Base-by-base conservation (phyloP, 345 rosid genomes). In the Ailanthus altissimus region DNA sequence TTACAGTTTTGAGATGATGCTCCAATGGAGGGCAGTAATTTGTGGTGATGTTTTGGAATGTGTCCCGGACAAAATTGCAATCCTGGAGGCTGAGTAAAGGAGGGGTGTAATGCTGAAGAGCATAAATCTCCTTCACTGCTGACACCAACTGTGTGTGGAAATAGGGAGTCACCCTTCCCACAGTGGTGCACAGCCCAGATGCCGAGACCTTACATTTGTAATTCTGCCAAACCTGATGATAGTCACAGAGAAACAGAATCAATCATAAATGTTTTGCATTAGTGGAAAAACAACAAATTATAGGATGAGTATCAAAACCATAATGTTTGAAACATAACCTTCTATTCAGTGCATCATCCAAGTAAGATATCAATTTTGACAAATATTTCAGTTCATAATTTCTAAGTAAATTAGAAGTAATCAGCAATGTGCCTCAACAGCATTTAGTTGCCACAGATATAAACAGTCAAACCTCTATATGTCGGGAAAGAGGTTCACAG, bases 101-200 rank as follows among this genome's bases (percentile, higher is more conserved):
- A 0, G 99, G 99, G 14, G 99, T 82, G 75, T 96, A 96, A 77
- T 91, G 89, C 89, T 89, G 86, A 4, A 96, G 91, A 8, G 97
- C 99, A 57, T 89, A 93, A 85, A 90, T 88, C 79, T 96, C 95
- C 9, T 79, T 88, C 25, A 96, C 92, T 0, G 99, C 99, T 51
- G 91, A 89, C 45, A 86, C 89, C 71, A 96, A 74, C 83, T 96
- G 92, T 42, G 25, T 15, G 71, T 88, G 91, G 26, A 75, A 78
- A 18, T 77, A 87, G 1, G 90, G 99, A 2, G 92, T 96, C 81
- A 93, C 87, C 83, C 99, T 92, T 57, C 99, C 99, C n/a, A 75
- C 81, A 1, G 90, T 89, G 38, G 78, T 83, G 90, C 99, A 96
- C 70, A 54, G 11, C 54, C 89, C 89, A 3, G 79, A 75, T 21